Evolutionary conservation across 176 grass and related monocot species (phyloP).

Genomic region (Carex myosuroides): DNA sequence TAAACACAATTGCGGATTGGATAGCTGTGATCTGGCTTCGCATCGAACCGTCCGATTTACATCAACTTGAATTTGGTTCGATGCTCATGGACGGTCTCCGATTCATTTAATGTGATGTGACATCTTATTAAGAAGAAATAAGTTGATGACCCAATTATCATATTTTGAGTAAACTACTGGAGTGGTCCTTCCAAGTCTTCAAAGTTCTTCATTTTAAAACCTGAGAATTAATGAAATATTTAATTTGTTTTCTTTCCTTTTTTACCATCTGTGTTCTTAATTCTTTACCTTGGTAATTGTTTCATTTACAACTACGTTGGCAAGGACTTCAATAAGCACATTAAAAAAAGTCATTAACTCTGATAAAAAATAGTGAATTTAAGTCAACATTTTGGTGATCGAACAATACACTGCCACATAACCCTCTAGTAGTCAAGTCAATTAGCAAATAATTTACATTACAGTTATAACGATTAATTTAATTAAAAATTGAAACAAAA

Average conservation of each 20-base stretch:
- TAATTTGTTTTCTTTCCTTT: neutral
- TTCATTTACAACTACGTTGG: neutral
- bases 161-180: too few relatives aligned
- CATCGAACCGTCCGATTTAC: too few relatives aligned
- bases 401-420: neutral
- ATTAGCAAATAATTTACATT: neutral
- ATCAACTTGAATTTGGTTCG: too few relatives aligned
- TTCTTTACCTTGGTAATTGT: neutral
- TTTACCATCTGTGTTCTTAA: neutral
- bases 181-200: too few relatives aligned
- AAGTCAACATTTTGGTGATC: neutral
- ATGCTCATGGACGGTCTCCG: too few relatives aligned
- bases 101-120: too few relatives aligned
- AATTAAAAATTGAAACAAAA: neutral
- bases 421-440: neutral
- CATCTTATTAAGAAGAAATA: too few relatives aligned
- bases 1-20: too few relatives aligned
- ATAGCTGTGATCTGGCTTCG: too few relatives aligned
- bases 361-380: neutral
- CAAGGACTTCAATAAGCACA: neutral
- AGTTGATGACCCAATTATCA: too few relatives aligned
- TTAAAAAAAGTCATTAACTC: neutral
- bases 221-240: neutral
- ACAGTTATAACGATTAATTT: neutral
- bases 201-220: neutral